These are phyloP conservation scores for Pittosporum tobira DNA, from an alignment of 129 eudicot genomes.

Conservation along the genomic window DNA sequence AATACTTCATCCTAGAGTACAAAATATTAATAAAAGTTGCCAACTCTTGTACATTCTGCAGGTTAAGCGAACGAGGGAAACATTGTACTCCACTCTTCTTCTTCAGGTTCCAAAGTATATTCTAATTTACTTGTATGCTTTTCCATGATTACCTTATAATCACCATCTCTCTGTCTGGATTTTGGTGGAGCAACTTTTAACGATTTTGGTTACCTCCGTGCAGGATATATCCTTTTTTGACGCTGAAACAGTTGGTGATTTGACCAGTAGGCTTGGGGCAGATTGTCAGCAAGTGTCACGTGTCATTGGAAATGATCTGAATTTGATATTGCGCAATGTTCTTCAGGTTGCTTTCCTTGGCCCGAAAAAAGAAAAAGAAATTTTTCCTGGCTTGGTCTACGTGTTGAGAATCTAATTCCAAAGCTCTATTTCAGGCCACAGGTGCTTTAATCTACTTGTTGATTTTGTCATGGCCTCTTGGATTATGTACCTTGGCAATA, in stretches of 20 bases:
- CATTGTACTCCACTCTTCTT: constrained; percentile 70
- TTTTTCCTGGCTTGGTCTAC: neutral
- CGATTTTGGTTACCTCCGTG: constrained; percentile 20
- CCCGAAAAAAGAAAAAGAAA: neutral
- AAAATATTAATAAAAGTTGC: neutral
- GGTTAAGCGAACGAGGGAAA: constrained; percentile 96
- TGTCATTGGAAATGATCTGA: constrained; percentile 93
- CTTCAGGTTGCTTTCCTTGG: constrained; percentile 54
- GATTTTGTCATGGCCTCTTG: constrained; percentile 90
- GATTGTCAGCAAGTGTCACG: constrained; percentile 99
- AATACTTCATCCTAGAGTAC: neutral
- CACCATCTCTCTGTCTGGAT: constrained; percentile 4
- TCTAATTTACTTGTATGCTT: neutral
- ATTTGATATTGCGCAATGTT: constrained; percentile 74
- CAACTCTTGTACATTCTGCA: constrained; percentile 25
- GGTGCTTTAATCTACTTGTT: constrained; percentile 90
- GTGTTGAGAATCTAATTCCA: constrained; percentile 18
- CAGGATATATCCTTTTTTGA: constrained; percentile 92
- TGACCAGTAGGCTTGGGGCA: constrained; percentile 95
- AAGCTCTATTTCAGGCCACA: constrained; percentile 53
- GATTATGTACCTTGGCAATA: constrained; percentile 73
- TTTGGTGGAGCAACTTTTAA: neutral
- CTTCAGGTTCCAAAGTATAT: constrained; percentile 54
- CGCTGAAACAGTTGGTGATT: constrained; percentile 86
- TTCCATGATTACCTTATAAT: constrained; percentile 2